Base-by-base conservation (phyloP, 2,329 filamentous ascomycete species). In the Biscogniauxia mediterranea region DNA sequence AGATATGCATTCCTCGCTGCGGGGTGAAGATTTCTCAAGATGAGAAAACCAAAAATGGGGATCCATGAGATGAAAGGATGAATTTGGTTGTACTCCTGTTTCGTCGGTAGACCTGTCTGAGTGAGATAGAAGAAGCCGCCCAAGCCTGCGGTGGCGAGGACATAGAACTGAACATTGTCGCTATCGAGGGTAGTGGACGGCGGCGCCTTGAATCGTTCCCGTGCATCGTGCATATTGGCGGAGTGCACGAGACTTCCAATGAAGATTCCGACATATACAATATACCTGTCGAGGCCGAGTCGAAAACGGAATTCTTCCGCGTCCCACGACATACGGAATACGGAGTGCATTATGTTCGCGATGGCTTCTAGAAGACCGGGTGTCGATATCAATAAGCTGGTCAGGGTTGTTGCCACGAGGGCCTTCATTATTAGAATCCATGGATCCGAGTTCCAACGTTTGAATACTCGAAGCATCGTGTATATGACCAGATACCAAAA, bases 401-500 rank as follows among this genome's bases (percentile, higher is more conserved):
- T 66, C 8, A 81, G 56, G 5, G 77, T 54, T 8, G 77, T 77
- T 5, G 83, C 80, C 17, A 80, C 58, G 1, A 77, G 26, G 3
- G 86, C 77, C 66, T 87, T 88, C 32, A 69, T 67, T 11, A 82
- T 28, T 2, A 87, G 66, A 42, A 78, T 78, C 2, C 67, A 66
- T 4, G 76, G 67, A 54, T 76, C 77, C 19, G 75, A 69, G 64
- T 86, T 86, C 62, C 73, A 70, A 25, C 68, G 66, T 3, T 72
- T 72, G 38, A 75, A 76, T 19, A 80, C 68, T 19, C 76, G 73
- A 60, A 88, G 74, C 4, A 83, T 85, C 28, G 75, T 64, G 68
- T 80, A 88, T n/a, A 85, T 75, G 21, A 86, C 73, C 5, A 86
- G 64, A 68, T 87, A 89, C 84, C 86, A 89, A 69, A 88, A 86